Percentiles rank a stretch among this genome's conserved stretches.
phyloP scores from a whole-genome alignment of 2,329 filamentous ascomycete species.

The Colletotrichum phormii region DNA sequence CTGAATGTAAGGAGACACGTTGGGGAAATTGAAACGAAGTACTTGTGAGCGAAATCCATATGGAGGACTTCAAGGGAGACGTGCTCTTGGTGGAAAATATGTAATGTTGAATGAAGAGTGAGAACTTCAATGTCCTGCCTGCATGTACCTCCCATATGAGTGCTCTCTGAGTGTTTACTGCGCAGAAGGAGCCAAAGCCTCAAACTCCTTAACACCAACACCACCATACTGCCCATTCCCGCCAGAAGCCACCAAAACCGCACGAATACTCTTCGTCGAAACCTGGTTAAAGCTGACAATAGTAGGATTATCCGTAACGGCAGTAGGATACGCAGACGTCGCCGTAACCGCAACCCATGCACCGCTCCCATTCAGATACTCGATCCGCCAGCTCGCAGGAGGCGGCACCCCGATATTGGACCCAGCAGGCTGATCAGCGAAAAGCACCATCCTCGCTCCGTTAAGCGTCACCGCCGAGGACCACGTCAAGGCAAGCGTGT shows the following conservation, averaged over 20 bases:
- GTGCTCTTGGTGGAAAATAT: background rate
- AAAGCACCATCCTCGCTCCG: slow-evolving; percentile 45
- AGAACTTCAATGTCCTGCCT: background rate
- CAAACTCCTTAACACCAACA: slow-evolving; percentile 17
- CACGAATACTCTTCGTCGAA: slow-evolving; percentile 40
- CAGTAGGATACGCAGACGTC: slow-evolving; percentile 40
- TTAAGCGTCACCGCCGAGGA: slow-evolving; percentile 43
- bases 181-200: slow-evolving; percentile 5
- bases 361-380: slow-evolving; percentile 39
- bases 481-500: slow-evolving; percentile 47
- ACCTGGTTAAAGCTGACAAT: slow-evolving; percentile 43
- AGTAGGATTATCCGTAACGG: slow-evolving; percentile 41
- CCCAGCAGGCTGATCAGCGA: slow-evolving; percentile 45
- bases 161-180: background rate
- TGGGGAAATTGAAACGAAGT: background rate
- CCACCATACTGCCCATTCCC: slow-evolving; percentile 8
- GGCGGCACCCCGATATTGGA: slow-evolving; percentile 46
- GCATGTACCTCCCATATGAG: background rate
- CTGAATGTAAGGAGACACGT: background rate
- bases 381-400: slow-evolving; percentile 42
- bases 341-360: slow-evolving; percentile 40
- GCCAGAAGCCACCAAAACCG: slow-evolving; percentile 41
- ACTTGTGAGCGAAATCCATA: background rate
- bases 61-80: background rate
- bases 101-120: background rate